Evolutionary conservation across 1,284 basidiomycete species (phyloP), one percentile per base, ranked within the genome.

Genomic region (Irpex sp.): DNA sequence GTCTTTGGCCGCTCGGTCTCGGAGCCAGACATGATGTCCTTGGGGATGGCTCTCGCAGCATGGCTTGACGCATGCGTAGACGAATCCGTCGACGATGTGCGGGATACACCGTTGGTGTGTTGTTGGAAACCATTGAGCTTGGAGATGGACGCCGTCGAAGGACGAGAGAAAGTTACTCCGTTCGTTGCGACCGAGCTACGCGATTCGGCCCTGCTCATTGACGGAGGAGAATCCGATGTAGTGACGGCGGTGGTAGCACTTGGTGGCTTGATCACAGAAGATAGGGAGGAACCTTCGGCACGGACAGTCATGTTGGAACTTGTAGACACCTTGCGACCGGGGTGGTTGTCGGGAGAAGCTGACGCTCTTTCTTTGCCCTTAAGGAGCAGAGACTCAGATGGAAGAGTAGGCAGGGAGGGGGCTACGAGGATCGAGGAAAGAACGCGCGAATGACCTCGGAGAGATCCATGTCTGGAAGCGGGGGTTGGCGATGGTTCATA

Each of bases 181-280:
- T 79, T 76, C 61, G 80, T 69, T 55, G 62, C 59, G 47, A 73
- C 63, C 0, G 82, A 81, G 49, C 78, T 77, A 26, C 73, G 75
- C 0, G 85, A 85, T 31, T 80, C 77, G 6, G 76, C 78, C 7
- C 83, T 78, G 17, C 75, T 66, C 4, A 80, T 78, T 62, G 81
- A 79, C 0, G 77, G 65, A 38, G 76, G 70, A 2, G 68, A 68
- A n/a, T 77, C 76, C 0, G 77, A 75, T 5, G 71, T 68, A 0
- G 88, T 89, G n/a, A 91, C 64, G 3, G 88, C 88, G 26, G 87
- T 91, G 36, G 89, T 91, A 1, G 88, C 78, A 64, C 81, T 82
- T 0, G 85, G 80, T 0, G 82, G 82, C 9, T 84, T 80, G 52
- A 87, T 75, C 11, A 66, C 82, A 77, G 49, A 77, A 67, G 40